Evolutionary conservation across 2,329 filamentous ascomycete species (phyloP), one percentile per base, ranked within the genome.

Genomic region (Talaromyces marneffei): DNA sequence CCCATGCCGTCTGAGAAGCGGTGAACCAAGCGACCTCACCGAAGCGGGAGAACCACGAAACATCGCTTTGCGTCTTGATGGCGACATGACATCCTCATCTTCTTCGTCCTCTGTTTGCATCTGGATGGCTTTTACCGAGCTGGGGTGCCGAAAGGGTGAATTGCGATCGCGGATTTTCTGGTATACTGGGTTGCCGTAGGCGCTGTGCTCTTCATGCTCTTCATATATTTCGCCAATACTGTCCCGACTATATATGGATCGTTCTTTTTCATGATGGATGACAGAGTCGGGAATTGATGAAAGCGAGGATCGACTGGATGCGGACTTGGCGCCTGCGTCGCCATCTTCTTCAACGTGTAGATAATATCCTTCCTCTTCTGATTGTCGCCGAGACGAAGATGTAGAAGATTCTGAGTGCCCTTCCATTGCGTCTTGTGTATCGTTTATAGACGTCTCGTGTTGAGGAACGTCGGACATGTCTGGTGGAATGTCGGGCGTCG

Each of bases 101-200:
- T 63, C 61, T 60, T 78, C 75, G 57, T 77, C 75, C 53, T 75
- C 74, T 0, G 73, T 75, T 48, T 75, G 68, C 75, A 79, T 77
- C 65, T 78, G 77, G 67, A 79, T 73, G 6, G 77, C 77, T 35
- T 72, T 67, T 4, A 79, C 76, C 0, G 77, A 79, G 67, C 77
- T 79, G 1, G 77, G 74, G 62, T 79, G 76, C 37, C 77, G 72
- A 62, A 80, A 80, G 0, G 71, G 73, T 0, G 69, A 64, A 20
- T 64, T 62, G 29, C 63, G 61, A 33, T 68, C 57, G 65, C 62
- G 37, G 59, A 65, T 55, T 64, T 66, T 67, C 37, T 62, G 64
- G 62, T 65, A 68, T 68, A 40, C 66, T 66, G n/a, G 61, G 62
- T 46, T 61, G 7, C 58, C 57, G 18, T 58, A 55, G 25, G 37